A percentile compares a stretch with the other conserved stretches of the same genome.
Conservation (phyloP, 2,329 filamentous ascomycete genomes). For the Claviceps purpurea region DNA sequence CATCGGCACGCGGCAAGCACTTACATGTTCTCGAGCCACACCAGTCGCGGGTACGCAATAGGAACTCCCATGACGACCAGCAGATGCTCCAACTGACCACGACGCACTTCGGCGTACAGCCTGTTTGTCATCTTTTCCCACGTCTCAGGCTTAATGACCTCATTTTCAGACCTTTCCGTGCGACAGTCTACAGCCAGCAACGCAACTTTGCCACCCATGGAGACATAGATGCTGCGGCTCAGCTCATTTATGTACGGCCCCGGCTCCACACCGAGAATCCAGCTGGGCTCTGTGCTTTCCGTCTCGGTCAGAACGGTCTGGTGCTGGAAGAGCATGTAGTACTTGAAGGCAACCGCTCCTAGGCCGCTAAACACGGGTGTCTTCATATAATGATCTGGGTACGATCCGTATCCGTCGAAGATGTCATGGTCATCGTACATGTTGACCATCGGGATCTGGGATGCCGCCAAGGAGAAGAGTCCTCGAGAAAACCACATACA, state of each 20-base stretch:
- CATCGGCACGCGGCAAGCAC: slow-evolving; percentile 15
- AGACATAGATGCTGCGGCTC: slow-evolving; percentile 77
- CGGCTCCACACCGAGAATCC: slow-evolving; percentile 65
- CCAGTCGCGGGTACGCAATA: slow-evolving; percentile 63
- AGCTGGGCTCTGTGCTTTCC: slow-evolving; percentile 74
- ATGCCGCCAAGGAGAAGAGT: slow-evolving; percentile 79
- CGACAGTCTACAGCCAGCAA: slow-evolving; percentile 83
- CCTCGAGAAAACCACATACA: slow-evolving; percentile 94
- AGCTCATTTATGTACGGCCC: slow-evolving; percentile 84
- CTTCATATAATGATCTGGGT: slow-evolving; percentile 82
- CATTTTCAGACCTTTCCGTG: slow-evolving; percentile 74
- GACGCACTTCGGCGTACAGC: slow-evolving; percentile 66
- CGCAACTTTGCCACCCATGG: slow-evolving; percentile 62
- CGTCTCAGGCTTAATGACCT: slow-evolving; percentile 66
- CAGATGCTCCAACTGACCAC: slow-evolving; percentile 78
- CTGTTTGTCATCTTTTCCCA: slow-evolving; percentile 82
- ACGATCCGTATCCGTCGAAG: slow-evolving; percentile 86
- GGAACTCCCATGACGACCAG: slow-evolving; percentile 78
- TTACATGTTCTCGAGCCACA: slow-evolving; percentile 59
- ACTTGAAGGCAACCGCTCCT: slow-evolving; percentile 90
- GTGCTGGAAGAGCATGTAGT: slow-evolving; percentile 97
- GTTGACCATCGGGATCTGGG: slow-evolving; percentile 96
- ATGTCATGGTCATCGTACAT: slow-evolving; percentile 95
- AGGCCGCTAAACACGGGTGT: slow-evolving; percentile 81
- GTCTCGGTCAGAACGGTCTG: slow-evolving; percentile 76